Evolutionary conservation across 1,139 yeast species (phyloP).

Genomic region (Eremothecium sinecaudum): DNA sequence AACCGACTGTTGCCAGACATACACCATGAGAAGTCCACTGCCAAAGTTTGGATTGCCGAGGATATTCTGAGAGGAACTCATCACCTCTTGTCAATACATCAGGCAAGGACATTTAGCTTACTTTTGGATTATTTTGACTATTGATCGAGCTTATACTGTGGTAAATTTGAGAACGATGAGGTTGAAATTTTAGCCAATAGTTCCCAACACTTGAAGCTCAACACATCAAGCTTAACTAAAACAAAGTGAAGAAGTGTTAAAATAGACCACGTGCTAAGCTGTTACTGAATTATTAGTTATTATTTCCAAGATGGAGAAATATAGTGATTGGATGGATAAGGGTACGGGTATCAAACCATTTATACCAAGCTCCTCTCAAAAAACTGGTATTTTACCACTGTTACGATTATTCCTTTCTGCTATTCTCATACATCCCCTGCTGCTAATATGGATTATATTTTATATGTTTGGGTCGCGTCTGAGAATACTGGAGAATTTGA

Average conservation of each 20-base stretch:
- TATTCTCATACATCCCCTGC: slow-evolving; percentile 13
- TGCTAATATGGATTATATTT: slow-evolving; percentile 9
- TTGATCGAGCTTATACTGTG: too few species aligned
- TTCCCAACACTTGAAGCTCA: too few species aligned
- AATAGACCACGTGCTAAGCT: too few species aligned
- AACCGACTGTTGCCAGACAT: slow-evolving; percentile 55
- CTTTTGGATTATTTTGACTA: too few species aligned
- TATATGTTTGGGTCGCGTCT: slow-evolving; percentile 14
- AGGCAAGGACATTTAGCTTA: too few species aligned
- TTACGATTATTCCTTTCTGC: slow-evolving; percentile 2
- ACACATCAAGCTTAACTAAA: too few species aligned
- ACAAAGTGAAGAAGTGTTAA: too few species aligned
- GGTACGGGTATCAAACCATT: slow-evolving; percentile 81
- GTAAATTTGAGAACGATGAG: too few species aligned
- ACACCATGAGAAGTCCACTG: slow-evolving; percentile 59
- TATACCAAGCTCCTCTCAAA: slow-evolving; percentile 35
- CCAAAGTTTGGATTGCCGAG: slow-evolving; percentile 55
- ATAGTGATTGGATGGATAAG: slow-evolving; percentile 64
- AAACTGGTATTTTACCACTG: background rate
- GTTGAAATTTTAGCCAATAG: too few species aligned
- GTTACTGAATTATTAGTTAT: too few species aligned
- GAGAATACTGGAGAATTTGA: slow-evolving; percentile 12
- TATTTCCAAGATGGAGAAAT: slow-evolving; percentile 65
- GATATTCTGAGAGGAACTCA: slow-evolving; percentile 55
- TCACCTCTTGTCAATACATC: slow-evolving; percentile 70